These are phyloP conservation scores for Calonectria naviculata DNA, from an alignment of 2,329 filamentous ascomycete genomes.

Conservation along the genomic window DNA sequence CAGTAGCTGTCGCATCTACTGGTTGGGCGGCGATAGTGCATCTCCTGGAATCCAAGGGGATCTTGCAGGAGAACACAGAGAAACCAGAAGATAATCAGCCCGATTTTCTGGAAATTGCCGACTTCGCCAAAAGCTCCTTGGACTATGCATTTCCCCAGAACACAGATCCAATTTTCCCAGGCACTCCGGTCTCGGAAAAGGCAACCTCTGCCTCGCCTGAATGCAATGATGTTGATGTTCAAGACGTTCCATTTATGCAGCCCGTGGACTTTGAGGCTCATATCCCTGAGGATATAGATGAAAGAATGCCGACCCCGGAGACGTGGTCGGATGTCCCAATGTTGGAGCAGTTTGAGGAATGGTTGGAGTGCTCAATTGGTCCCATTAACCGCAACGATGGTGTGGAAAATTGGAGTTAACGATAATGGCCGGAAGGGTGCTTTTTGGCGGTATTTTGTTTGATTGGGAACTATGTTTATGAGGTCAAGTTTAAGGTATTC, in stretches of 20 bases:
- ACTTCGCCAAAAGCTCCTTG: not conserved
- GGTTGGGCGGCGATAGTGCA: not conserved
- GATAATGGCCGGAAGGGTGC: no score
- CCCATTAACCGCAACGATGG: not conserved
- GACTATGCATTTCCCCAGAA: not conserved
- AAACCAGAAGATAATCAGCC: no score
- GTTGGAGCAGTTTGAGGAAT: not conserved
- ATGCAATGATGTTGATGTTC: not conserved
- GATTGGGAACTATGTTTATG: no score
- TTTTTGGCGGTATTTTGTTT: no score
- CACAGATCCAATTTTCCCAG: not conserved
- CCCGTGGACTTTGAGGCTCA: not conserved
- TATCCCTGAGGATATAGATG: not conserved
- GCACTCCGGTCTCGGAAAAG: not conserved
- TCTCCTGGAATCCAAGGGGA: not conserved
- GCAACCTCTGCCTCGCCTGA: not conserved
- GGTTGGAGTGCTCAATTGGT: not conserved
- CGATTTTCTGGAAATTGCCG: not conserved
- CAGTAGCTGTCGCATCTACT: not conserved
- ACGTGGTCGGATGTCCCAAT: not conserved
- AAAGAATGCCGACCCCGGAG: not conserved
- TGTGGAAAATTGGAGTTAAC: not conserved
- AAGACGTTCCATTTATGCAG: not conserved
- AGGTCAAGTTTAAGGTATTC: no score
- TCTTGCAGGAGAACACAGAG: not conserved